Conservation (phyloP, 768 basidiomycete species). For the Daedalea quercina region DNA sequence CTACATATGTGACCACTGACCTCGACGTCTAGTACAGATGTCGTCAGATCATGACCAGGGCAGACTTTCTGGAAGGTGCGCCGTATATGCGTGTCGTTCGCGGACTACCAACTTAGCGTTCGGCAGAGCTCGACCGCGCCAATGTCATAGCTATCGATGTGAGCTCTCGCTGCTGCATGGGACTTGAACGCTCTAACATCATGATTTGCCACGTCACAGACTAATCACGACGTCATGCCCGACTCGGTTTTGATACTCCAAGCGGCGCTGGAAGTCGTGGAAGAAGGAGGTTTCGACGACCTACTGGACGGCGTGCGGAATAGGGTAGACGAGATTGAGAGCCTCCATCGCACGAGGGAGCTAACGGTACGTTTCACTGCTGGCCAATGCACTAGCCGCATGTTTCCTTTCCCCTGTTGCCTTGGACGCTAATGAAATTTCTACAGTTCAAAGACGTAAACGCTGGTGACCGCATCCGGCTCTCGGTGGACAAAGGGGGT, state of each 20-base stretch:
- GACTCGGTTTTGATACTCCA: conserved; percentile 75
- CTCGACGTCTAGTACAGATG: conserved; percentile 47
- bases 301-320: conserved; percentile 63
- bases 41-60: conserved; percentile 76
- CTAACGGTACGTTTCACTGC: conserved; percentile 46
- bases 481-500: conserved; percentile 45
- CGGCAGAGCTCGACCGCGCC: conserved; percentile 52
- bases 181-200: background rate
- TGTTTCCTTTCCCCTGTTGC: too few relatives aligned
- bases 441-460: conserved; percentile 36
- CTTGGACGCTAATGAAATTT: background rate
- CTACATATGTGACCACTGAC: conserved; percentile 2
- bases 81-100: conserved; percentile 5
- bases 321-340: conserved; percentile 84
- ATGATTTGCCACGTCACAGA: conserved; percentile 30
- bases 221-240: conserved; percentile 69
- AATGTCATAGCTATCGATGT: conserved; percentile 81
- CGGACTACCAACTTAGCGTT: conserved; percentile 2
- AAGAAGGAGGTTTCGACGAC: conserved; percentile 77
- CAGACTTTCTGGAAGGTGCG: conserved; percentile 76
- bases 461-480: conserved; percentile 32
- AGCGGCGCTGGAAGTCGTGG: conserved; percentile 63
- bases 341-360: conserved; percentile 72
- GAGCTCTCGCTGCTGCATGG: conserved; percentile 16
- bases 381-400: background rate